Conservation (phyloP, 805 yeast genomes). For the Wickerhamomyces bovis region DNA sequence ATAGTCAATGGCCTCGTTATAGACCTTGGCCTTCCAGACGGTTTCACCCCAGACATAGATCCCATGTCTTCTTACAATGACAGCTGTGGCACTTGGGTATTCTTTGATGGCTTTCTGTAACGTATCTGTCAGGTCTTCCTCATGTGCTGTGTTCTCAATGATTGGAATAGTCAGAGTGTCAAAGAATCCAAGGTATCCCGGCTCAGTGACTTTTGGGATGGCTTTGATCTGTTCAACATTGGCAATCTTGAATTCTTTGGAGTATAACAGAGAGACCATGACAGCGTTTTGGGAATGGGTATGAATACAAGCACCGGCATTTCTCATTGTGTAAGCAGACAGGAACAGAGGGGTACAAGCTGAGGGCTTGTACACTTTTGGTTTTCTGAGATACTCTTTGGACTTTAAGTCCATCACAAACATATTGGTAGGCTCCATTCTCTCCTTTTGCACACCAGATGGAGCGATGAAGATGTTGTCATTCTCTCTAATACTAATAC, state of each 20-base stretch:
- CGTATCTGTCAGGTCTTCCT: conserved; percentile 70
- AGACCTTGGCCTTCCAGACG: conserved; percentile 88
- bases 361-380: conserved; percentile 70
- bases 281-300: conserved; percentile 92
- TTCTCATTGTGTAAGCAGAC: conserved; percentile 57
- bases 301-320: conserved; percentile 90
- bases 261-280: conserved; percentile 64
- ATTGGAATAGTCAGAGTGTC: conserved; percentile 83
- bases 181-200: conserved; percentile 61
- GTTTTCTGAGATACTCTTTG: conserved; percentile 50
- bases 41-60: conserved; percentile 95
- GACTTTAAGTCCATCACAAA: conserved; percentile 62
- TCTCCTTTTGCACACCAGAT: conserved; percentile 93
- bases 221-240: conserved; percentile 93
- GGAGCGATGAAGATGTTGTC: conserved; percentile 75
- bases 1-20: conserved; percentile 91
- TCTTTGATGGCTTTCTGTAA: conserved; percentile 56
- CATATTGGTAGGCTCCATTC: conserved; percentile 75
- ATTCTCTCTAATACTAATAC: conserved; percentile 63
- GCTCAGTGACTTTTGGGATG: conserved; percentile 46
- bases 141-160: conserved; percentile 85
- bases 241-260: conserved; percentile 65
- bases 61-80: conserved; percentile 89
- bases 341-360: conserved; percentile 89
- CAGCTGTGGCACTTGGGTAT: conserved; percentile 79